A percentile compares a stretch with the other conserved stretches of the same genome.
phyloP scores from a whole-genome alignment of 2,329 filamentous ascomycete species.

The Dactylonectria macrodidyma region DNA sequence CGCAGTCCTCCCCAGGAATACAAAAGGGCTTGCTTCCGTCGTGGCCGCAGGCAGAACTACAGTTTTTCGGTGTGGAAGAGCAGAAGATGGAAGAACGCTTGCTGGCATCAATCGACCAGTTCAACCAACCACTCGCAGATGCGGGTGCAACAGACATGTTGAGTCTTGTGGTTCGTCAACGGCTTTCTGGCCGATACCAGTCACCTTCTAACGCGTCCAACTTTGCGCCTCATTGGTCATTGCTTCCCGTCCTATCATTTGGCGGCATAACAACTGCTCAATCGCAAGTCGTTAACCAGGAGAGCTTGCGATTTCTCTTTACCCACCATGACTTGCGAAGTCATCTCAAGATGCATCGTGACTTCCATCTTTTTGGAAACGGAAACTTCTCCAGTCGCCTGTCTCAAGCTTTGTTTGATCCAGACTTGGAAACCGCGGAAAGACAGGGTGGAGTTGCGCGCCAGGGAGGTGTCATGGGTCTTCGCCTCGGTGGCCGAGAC shows the following conservation, averaged over 20 bases:
- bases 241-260: constrained; percentile 80
- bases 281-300: constrained; percentile 81
- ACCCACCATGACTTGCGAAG: constrained; percentile 77
- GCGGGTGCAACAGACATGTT: constrained; percentile 53
- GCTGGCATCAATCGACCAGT: constrained; percentile 65
- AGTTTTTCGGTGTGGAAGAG: constrained; percentile 66
- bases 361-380: constrained; percentile 88
- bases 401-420: constrained; percentile 87
- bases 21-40: background rate
- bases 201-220: constrained; percentile 43
- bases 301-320: constrained; percentile 83
- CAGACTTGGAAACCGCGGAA: constrained; percentile 85
- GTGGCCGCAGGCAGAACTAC: constrained; percentile 44
- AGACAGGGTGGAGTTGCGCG: constrained; percentile 78
- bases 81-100: constrained; percentile 64
- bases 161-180: constrained; percentile 56
- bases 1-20: background rate
- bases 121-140: constrained; percentile 52
- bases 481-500: constrained; percentile 84
- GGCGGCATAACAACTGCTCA: constrained; percentile 82
- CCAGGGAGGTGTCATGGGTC: constrained; percentile 81
- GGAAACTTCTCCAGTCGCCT: constrained; percentile 86
- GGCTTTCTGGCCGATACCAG: constrained; percentile 52
- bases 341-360: constrained; percentile 82
- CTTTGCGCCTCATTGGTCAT: constrained; percentile 69